phyloP scores from a whole-genome alignment of 352 stramenopile species.

The Phytopythium montanum region DNA sequence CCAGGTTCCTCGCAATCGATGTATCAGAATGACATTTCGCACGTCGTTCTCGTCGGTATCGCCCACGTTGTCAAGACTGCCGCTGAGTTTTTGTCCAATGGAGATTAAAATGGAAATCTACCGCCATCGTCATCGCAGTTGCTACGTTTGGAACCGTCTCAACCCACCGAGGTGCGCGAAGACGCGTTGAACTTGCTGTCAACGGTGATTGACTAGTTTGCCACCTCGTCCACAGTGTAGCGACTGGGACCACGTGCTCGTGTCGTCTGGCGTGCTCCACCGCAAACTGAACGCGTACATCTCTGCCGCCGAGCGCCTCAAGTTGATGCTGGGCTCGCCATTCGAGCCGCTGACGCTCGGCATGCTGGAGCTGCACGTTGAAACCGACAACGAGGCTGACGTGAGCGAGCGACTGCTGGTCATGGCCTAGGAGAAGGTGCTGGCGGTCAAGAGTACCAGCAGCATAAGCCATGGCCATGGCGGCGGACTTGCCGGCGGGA shows the following conservation, averaged over 20 bases:
- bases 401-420: slow-evolving; percentile 55
- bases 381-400: slow-evolving; percentile 50
- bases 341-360: slow-evolving; percentile 39
- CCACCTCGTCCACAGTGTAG: slow-evolving; percentile 16
- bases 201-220: slow-evolving; percentile 50
- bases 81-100: too few relatives aligned
- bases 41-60: too few relatives aligned
- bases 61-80: too few relatives aligned
- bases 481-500: not conserved
- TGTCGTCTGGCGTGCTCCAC: slow-evolving; percentile 39
- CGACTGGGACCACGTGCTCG: slow-evolving; percentile 33
- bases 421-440: slow-evolving; percentile 61
- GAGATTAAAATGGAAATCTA: too few relatives aligned
- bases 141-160: too few relatives aligned
- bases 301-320: slow-evolving; percentile 36
- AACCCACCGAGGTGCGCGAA: slow-evolving; percentile 58
- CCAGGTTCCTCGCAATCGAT: too few relatives aligned
- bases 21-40: too few relatives aligned
- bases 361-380: slow-evolving; percentile 53
- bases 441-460: slow-evolving; percentile 8
- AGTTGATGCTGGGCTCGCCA: slow-evolving; percentile 38
- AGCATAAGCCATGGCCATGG: not conserved
- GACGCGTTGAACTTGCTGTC: slow-evolving; percentile 52
- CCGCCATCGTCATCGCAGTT: too few relatives aligned
- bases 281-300: slow-evolving; percentile 48